These are phyloP conservation scores for Argentina anserina DNA, from an alignment of 306 rosid species.

Conservation along the genomic window DNA sequence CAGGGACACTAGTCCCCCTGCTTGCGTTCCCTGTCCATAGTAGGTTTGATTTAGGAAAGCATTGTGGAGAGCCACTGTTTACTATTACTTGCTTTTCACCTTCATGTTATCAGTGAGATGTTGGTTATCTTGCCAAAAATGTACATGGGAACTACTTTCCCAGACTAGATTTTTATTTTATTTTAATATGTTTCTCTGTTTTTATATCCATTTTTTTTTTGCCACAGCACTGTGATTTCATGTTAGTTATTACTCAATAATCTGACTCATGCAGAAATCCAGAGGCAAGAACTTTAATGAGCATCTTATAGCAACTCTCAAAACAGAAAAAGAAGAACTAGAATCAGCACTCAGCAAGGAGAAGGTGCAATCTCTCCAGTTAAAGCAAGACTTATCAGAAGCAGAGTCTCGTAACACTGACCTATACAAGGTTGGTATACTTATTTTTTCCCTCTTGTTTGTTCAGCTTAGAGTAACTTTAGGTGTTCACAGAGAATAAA, in stretches of 20 bases:
- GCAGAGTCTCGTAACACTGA: constrained; percentile 71
- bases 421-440: constrained; percentile 58
- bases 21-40: not conserved
- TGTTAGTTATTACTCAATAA: constrained; percentile 6
- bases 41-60: not conserved
- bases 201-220: not conserved
- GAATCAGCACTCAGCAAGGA: constrained; percentile 71
- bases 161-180: too few species aligned
- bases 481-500: not conserved
- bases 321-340: constrained; percentile 72
- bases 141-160: not conserved
- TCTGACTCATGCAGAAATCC: constrained; percentile 50
- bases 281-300: constrained; percentile 45
- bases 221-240: not conserved
- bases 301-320: constrained; percentile 48
- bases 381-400: constrained; percentile 74
- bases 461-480: constrained; percentile 2
- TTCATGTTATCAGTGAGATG: not conserved
- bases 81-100: not conserved
- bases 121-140: not conserved
- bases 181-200: not conserved
- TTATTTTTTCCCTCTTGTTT: too few species aligned
- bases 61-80: not conserved
- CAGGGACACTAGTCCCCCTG: not conserved
- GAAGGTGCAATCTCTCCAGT: constrained; percentile 56